Percentiles rank a stretch among this genome's conserved stretches.
phyloP scores from a whole-genome alignment of 805 yeast genomes.

The Suhomyces sp. region DNA sequence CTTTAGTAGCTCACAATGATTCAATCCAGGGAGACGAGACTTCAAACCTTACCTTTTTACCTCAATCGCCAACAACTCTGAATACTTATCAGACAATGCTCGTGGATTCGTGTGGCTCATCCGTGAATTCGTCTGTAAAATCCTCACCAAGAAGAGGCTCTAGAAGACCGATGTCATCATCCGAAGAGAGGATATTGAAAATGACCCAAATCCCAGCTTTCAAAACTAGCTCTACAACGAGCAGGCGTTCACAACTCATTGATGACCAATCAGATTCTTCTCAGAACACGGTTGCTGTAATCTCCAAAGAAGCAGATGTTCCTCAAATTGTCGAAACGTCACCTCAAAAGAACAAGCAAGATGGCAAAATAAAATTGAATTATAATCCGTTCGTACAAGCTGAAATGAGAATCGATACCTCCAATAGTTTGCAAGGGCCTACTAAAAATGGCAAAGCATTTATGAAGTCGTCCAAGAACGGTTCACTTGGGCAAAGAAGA shows the following conservation, averaged over 20 bases:
- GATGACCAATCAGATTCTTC: neutral
- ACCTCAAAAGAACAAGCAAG: neutral
- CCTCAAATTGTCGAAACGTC: neutral
- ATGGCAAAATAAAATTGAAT: neutral
- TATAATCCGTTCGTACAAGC: neutral
- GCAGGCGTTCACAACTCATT: neutral
- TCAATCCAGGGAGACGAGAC: neutral
- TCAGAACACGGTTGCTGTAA: neutral
- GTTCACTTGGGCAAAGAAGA: slow-evolving; percentile 1
- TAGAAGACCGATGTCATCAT: slow-evolving; percentile 19
- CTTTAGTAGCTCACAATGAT: neutral
- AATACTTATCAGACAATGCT: neutral
- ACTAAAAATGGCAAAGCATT: neutral
- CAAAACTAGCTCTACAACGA: slow-evolving; percentile 6
- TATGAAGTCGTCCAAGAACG: neutral
- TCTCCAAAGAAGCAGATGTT: neutral
- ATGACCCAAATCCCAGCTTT: slow-evolving; percentile 26
- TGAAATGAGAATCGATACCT: neutral
- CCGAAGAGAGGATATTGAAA: slow-evolving; percentile 23
- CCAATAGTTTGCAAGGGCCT: neutral
- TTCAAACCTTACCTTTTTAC: neutral
- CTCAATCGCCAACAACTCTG: neutral
- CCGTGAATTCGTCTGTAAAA: slow-evolving; percentile 2
- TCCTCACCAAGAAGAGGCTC: slow-evolving; percentile 9
- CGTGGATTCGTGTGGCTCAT: neutral